Conservation (phyloP, 2,329 filamentous ascomycete genomes). For the Fusarium devonianum region DNA sequence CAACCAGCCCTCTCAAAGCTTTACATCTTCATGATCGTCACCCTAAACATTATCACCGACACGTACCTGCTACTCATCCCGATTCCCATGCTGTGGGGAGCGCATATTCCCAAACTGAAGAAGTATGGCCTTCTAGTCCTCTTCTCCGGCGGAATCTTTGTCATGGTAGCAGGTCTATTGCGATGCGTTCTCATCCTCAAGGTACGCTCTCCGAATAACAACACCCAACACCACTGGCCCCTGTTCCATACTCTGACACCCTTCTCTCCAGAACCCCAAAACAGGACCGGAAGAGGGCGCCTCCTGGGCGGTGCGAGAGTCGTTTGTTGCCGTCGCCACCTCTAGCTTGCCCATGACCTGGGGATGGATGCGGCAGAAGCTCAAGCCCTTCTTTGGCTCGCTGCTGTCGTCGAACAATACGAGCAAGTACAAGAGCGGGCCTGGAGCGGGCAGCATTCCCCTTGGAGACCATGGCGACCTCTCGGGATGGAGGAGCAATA, state of each 20-base stretch:
- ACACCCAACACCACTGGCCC: constrained; percentile 43
- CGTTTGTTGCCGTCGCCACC: constrained; percentile 50
- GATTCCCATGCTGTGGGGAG: constrained; percentile 60
- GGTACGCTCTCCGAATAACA: constrained; percentile 35
- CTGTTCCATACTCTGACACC: not conserved
- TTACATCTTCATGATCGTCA: constrained; percentile 48
- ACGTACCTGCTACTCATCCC: constrained; percentile 51
- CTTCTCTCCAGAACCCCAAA: constrained; percentile 44
- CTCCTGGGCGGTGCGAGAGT: constrained; percentile 49
- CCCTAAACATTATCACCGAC: constrained; percentile 51
- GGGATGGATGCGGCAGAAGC: constrained; percentile 38
- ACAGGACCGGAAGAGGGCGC: constrained; percentile 46
- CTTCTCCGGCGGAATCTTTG: constrained; percentile 53
- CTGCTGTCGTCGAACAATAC: constrained; percentile 33
- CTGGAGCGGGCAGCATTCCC: constrained; percentile 36
- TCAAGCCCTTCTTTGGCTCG: constrained; percentile 37
- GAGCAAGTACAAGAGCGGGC: constrained; percentile 30
- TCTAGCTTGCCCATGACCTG: constrained; percentile 48
- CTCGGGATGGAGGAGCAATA: constrained; percentile 28
- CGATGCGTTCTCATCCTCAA: constrained; percentile 48
- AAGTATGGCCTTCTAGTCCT: constrained; percentile 62
- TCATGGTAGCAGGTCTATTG: constrained; percentile 48
- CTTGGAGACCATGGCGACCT: constrained; percentile 24
- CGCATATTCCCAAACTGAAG: constrained; percentile 55
- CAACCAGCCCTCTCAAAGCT: constrained; percentile 51